Base-by-base conservation (phyloP, 768 basidiomycete genomes). In the Russula virescens region DNA sequence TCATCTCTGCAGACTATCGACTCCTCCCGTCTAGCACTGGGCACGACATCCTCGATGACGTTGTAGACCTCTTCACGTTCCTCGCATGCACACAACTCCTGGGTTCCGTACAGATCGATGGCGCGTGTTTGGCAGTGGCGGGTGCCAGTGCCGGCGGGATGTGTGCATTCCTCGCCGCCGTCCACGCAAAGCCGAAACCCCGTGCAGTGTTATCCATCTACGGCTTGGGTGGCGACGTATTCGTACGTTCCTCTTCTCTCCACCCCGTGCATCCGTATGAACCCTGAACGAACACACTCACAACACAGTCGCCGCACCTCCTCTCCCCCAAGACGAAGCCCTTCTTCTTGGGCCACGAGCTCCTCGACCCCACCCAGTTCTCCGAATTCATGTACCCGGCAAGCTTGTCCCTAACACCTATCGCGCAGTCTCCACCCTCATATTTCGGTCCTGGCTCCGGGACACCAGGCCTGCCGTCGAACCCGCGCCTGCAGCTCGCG, bases 1-100 rank as follows among this genome's bases (percentile, higher is more conserved):
- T 88, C 69, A 75, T 88, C 48, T 82, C 83, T 40, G 80, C 82
- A 0, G 85, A 89, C 66, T 87, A 89, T 68, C 77, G 80, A 16
- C 80, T 89, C 7, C 61, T 88, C 16, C 80, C 76, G 1, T 75
- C 78, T 2, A 57, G 80, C 0, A 84, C 81, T 11, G 83, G 80
- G 0, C 82, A 84, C 64, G 80, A 83, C 21, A 77, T 88, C 43
- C 66, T 84, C 5, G 73, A 79, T 45, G 87, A 89, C 69, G 75
- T 88, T 58, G 73, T 78, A 50, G 84, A 83, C 62, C 70, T 83
- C 4, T 83, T 87, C 58, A 56, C 62, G 0, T 88, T 81, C 69
- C 63, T 88, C 1, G 65, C 72, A 66, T 47, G 16, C 52, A 31
- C 38, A 25, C 19, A 55, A 52, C 6, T 50, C 6, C 38, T 55